Base-by-base conservation (phyloP, 2,329 filamentous ascomycete genomes). In the Ascosphaera acerosa region DNA sequence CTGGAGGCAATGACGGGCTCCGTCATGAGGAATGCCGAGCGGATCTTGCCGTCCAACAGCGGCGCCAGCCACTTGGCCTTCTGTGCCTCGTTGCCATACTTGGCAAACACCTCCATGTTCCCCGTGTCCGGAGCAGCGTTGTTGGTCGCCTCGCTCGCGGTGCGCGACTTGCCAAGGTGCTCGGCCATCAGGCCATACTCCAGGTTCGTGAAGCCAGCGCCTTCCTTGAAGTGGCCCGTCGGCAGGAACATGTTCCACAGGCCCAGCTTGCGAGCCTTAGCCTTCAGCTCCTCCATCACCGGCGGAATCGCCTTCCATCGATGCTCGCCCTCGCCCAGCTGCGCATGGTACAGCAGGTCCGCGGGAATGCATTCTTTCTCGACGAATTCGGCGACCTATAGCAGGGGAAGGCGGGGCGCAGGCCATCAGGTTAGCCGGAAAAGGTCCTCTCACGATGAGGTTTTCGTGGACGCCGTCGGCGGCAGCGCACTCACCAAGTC, bases 171-270 rank as follows among this genome's bases (percentile, higher is more conserved):
- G 39, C 87, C 87, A 42, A 94, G 61, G 57, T 78, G 76, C 58
- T 97, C 87, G 12, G 87, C 87, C 82, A 94, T 97, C 44, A 97
- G 59, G 9, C 82, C 87, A 49, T 97, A 97, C 56, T 97, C 87
- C 38, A 97, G 61, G 54, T 94, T 97, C 36, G 71, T 78, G 58
- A 80, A 92, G 19, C 87, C 87, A 15, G 84, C 81, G 1, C 81
- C 89, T 58, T 92, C 78, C 52, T 75, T 78, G 64, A 92, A 94
- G 57, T 92, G 82, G 44, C 73, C 81, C 59, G 76, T 84, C 40
- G 87, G 78, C 42, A 97, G 56, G 62, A 97, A 97, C 73, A 97
- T 76, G 57, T 97, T 97, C 87, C 87, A 97, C 29, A 97, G 62
- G 1, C 84, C 87, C 16, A 91, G 64, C 42, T 74, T 64, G 46